phyloP scores from a whole-genome alignment of 2,329 filamentous ascomycete species.

The Ophiostoma ulmi region DNA sequence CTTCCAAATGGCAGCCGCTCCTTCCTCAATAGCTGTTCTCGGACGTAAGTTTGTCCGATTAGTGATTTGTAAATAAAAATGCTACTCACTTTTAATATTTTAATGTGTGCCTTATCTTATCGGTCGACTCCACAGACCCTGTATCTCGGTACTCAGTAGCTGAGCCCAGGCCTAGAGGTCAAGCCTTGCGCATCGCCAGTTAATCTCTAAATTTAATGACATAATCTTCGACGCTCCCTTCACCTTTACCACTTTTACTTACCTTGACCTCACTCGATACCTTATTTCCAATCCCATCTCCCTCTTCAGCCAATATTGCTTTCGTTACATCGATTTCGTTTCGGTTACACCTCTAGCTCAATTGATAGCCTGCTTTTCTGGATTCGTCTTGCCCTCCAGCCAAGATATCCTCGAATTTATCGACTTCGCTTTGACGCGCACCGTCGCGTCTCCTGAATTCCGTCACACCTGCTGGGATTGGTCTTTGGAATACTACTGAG shows the following conservation, averaged over 20 bases:
- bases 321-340: not conserved
- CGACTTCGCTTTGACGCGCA: slow-evolving; percentile 6
- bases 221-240: not conserved
- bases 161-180: too few relatives aligned
- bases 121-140: not conserved
- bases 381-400: not conserved
- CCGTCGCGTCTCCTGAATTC: slow-evolving; percentile 6
- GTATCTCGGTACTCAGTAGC: not conserved
- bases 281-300: not conserved
- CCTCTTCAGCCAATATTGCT: not conserved
- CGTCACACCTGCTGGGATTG: not conserved
- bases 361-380: slow-evolving; percentile 1
- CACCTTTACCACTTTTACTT: not conserved
- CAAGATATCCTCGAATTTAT: not conserved
- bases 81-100: not conserved
- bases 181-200: not conserved
- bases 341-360: not conserved
- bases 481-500: not conserved
- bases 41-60: slow-evolving; percentile 18
- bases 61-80: not conserved
- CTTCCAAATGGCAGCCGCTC: not conserved
- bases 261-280: not conserved
- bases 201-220: not conserved
- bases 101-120: not conserved
- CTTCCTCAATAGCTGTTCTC: slow-evolving; percentile 1